These are phyloP conservation scores for Phytophthora fragariaefolia DNA, from an alignment of 352 stramenopile species.

Conservation along the genomic window DNA sequence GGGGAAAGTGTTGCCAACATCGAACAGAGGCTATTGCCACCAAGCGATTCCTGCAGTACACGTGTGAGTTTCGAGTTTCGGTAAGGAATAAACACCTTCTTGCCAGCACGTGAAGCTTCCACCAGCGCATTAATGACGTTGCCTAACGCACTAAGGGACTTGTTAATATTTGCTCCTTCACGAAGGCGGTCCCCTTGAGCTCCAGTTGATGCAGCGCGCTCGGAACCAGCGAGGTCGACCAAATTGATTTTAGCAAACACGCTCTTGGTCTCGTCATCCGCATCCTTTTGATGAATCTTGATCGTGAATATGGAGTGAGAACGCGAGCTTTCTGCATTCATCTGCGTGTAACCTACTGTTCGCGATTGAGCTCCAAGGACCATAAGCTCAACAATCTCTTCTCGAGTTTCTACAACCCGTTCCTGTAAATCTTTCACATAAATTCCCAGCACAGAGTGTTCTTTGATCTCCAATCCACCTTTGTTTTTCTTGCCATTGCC, in stretches of 20 bases:
- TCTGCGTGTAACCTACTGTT: slow-evolving; percentile 90
- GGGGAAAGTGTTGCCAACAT: slow-evolving; percentile 96
- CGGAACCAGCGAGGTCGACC: slow-evolving; percentile 93
- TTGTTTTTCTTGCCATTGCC: slow-evolving; percentile 90
- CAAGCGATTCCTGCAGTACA: slow-evolving; percentile 92
- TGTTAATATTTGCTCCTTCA: slow-evolving; percentile 96
- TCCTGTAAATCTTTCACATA: slow-evolving; percentile 94
- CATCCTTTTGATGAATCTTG: slow-evolving; percentile 94
- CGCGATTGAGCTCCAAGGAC: slow-evolving; percentile 63
- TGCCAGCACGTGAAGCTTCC: slow-evolving; percentile 76
- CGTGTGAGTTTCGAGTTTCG: slow-evolving; percentile 95
- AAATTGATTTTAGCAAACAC: slow-evolving; percentile 95
- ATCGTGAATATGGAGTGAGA: slow-evolving; percentile 98
- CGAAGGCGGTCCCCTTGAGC: slow-evolving; percentile 91
- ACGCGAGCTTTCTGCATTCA: slow-evolving; percentile 93
- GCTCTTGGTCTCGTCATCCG: slow-evolving; percentile 83
- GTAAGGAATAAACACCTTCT: slow-evolving; percentile 94
- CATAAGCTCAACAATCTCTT: slow-evolving; percentile 89
- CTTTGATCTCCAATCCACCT: slow-evolving; percentile 92
- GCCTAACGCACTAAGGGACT: slow-evolving; percentile 91
- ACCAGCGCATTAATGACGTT: slow-evolving; percentile 95
- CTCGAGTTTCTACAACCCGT: slow-evolving; percentile 85
- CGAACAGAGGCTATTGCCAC: slow-evolving; percentile 94
- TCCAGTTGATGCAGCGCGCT: slow-evolving; percentile 91
- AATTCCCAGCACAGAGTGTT: slow-evolving; percentile 94